phyloP scores from a whole-genome alignment of 148 eudicot species.

The Nyssa sinensis region DNA sequence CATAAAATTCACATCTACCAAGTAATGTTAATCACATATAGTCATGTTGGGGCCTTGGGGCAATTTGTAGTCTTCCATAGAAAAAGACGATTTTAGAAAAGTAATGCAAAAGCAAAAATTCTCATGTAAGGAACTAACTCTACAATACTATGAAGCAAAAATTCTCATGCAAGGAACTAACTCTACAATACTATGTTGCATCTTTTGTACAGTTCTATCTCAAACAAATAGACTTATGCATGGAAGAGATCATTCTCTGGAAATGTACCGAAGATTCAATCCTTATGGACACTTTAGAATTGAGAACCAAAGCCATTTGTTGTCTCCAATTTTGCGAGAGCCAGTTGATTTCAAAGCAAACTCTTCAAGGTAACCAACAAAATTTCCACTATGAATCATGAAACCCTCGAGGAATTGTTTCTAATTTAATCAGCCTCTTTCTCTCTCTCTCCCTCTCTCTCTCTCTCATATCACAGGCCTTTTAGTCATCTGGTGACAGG shows the following conservation, averaged over 20 bases:
- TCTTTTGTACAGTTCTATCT: conserved; percentile 21
- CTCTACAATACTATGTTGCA: neutral
- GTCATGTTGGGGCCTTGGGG: no score
- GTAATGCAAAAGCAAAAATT: neutral
- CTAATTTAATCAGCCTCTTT: no score
- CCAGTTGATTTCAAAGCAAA: conserved; percentile 9
- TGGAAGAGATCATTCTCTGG: conserved; percentile 17
- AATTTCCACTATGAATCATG: no score
- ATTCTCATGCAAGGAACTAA: neutral
- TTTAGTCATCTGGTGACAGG: neutral
- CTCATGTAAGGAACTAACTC: neutral
- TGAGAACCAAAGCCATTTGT: conserved; percentile 12
- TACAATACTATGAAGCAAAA: no score
- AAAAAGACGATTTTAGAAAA: neutral
- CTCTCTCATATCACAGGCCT: conserved; percentile 6
- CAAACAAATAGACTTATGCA: conserved; percentile 7
- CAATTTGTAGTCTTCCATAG: neutral
- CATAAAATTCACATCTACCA: no score
- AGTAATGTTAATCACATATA: no score
- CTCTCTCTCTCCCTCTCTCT: no score
- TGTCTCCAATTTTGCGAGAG: conserved; percentile 15
- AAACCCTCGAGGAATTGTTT: neutral
- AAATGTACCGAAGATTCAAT: conserved; percentile 18
- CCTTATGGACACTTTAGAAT: conserved; percentile 14
- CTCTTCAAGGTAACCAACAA: conserved; percentile 16